Conservation (phyloP, 768 basidiomycete genomes). For the Rubroboletus satanas region DNA sequence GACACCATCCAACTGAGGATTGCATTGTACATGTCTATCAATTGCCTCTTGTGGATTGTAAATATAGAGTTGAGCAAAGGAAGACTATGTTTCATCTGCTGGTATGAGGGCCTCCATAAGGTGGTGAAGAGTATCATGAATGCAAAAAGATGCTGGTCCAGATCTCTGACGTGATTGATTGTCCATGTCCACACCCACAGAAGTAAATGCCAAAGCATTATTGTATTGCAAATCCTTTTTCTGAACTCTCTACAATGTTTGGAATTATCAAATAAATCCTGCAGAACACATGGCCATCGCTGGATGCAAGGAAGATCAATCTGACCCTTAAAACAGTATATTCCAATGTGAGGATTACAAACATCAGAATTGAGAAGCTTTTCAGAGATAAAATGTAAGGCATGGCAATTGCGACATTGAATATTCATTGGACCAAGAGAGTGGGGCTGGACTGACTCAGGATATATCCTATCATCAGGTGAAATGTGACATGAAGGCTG, state of each 20-base stretch:
- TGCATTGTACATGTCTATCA: background rate
- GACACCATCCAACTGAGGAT: background rate
- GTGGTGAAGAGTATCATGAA: background rate
- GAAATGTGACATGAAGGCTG: background rate
- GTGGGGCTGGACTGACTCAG: background rate
- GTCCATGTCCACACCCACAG: background rate
- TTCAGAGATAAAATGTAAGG: background rate
- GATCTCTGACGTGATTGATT: background rate
- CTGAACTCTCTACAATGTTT: background rate
- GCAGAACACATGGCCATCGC: background rate
- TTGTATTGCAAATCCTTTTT: background rate
- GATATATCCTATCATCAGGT: background rate
- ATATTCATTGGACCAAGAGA: background rate
- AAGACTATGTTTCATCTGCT: background rate
- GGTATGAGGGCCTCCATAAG: background rate
- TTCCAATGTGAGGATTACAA: background rate
- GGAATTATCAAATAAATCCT: background rate
- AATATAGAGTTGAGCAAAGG: background rate
- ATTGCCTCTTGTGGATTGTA: background rate
- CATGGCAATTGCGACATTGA: background rate
- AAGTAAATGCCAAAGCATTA: background rate
- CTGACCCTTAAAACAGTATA: background rate
- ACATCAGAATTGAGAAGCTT: background rate
- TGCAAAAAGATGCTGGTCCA: background rate
- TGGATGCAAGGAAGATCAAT: background rate